Evolutionary conservation across 2,329 filamentous ascomycete genomes (phyloP).

Genomic region (Trichoderma polysporum): DNA sequence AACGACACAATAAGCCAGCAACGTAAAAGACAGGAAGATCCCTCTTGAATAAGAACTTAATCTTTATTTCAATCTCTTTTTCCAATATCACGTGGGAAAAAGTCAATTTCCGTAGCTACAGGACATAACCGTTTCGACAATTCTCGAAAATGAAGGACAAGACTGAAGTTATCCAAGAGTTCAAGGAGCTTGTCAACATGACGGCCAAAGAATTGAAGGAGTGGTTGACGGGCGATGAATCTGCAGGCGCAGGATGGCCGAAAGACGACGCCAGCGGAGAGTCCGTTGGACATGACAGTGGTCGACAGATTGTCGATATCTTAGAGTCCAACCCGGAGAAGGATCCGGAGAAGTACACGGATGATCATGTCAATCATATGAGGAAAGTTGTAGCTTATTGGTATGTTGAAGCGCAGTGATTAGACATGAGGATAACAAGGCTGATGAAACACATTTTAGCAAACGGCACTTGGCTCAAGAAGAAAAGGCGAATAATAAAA

Average conservation of each 20-base stretch:
- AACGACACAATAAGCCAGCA: neutral
- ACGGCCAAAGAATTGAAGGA: constrained; percentile 56
- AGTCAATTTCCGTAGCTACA: neutral
- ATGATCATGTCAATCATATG: constrained; percentile 58
- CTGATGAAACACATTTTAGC: constrained; percentile 26
- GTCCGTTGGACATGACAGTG: constrained; percentile 63
- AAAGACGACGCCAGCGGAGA: constrained; percentile 59
- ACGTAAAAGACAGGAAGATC: neutral
- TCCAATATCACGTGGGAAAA: neutral
- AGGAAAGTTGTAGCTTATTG: constrained; percentile 63
- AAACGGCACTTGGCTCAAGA: constrained; percentile 68
- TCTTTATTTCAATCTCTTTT: neutral
- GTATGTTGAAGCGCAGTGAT: constrained; percentile 27
- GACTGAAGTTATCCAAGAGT: constrained; percentile 50
- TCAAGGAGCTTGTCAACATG: constrained; percentile 68
- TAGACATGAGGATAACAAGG: neutral
- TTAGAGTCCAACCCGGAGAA: constrained; percentile 61
- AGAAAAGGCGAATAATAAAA: constrained; percentile 55
- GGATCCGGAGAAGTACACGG: constrained; percentile 54
- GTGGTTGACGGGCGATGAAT: constrained; percentile 62
- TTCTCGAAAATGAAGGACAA: constrained; percentile 26
- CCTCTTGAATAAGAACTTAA: neutral
- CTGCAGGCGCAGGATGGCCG: constrained; percentile 57
- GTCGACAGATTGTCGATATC: constrained; percentile 63
- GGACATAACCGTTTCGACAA: neutral